These are phyloP conservation scores for Trichoderma arundinaceum DNA, from an alignment of 2,329 filamentous ascomycete genomes.

Conservation along the genomic window DNA sequence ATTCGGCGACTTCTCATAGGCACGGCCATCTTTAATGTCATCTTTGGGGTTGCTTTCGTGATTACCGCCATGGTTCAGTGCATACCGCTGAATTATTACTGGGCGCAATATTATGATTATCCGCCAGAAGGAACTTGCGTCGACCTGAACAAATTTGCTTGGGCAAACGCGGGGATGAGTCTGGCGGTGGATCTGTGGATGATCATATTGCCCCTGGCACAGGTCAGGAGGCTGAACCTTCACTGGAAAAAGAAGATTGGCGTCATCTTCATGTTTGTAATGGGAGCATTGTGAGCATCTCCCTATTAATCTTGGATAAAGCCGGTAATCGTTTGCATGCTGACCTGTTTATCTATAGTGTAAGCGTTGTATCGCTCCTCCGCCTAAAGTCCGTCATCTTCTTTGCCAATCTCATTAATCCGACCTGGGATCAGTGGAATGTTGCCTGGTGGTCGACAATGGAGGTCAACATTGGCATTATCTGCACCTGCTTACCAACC, in stretches of 20 bases:
- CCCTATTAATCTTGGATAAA: too few relatives aligned
- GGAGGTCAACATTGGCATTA: constrained; percentile 46
- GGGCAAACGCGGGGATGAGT: constrained; percentile 51
- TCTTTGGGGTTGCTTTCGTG: constrained; percentile 43
- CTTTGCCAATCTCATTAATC: constrained; percentile 40
- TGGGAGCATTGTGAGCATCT: constrained; percentile 49
- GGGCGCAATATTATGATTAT: constrained; percentile 50
- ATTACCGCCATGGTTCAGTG: constrained; percentile 48
- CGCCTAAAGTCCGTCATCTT: constrained; percentile 41
- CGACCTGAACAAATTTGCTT: constrained; percentile 48
- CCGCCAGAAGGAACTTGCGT: constrained; percentile 48
- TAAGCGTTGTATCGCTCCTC: constrained; percentile 43
- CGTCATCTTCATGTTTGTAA: constrained; percentile 51
- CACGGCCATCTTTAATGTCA: constrained; percentile 42
- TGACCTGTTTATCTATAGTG: constrained; percentile 34
- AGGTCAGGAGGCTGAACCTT: constrained; percentile 44
- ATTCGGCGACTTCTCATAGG: constrained; percentile 44
- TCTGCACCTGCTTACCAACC: constrained; percentile 46
- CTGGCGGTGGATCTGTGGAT: constrained; percentile 52
- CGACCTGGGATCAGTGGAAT: constrained; percentile 42
- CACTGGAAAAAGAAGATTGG: constrained; percentile 52
- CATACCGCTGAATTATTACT: constrained; percentile 48
- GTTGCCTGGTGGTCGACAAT: constrained; percentile 45
- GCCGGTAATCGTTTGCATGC: not conserved
- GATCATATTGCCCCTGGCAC: constrained; percentile 49